phyloP scores from a whole-genome alignment of 345 rosid species.

The Ceriops decandra region DNA sequence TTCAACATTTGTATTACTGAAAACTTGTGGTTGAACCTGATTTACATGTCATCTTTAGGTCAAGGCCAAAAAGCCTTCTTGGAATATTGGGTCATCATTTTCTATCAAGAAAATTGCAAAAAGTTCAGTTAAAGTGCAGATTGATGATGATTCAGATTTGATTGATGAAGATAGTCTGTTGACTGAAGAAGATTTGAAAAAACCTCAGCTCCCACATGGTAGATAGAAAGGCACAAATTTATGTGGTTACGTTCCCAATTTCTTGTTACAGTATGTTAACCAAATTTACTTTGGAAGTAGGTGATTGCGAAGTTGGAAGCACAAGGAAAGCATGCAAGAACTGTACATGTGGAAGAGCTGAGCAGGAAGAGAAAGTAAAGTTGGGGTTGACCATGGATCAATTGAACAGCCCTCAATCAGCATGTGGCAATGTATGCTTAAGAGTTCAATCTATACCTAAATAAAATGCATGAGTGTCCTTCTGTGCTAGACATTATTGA shows the following conservation, averaged over 20 bases:
- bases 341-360: slow-evolving; percentile 97
- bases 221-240: slow-evolving; percentile 12
- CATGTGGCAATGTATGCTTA: slow-evolving; percentile 80
- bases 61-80: slow-evolving; percentile 76
- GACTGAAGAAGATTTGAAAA: slow-evolving; percentile 80
- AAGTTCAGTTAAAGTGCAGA: slow-evolving; percentile 45
- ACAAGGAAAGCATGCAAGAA: slow-evolving; percentile 95
- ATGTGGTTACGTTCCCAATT: background rate
- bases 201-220: slow-evolving; percentile 68
- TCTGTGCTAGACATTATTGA: too few species aligned
- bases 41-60: slow-evolving; percentile 31
- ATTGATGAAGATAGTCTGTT: slow-evolving; percentile 95
- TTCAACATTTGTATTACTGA: background rate
- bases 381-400: slow-evolving; percentile 69
- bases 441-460: background rate
- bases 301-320: slow-evolving; percentile 77
- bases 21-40: background rate
- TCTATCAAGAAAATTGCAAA: slow-evolving; percentile 57
- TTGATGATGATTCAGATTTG: slow-evolving; percentile 70
- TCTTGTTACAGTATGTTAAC: slow-evolving; percentile 1
- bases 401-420: slow-evolving; percentile 79
- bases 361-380: slow-evolving; percentile 82
- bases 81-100: slow-evolving; percentile 86
- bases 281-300: slow-evolving; percentile 36
- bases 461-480: too few species aligned